Base-by-base conservation (phyloP, 2,329 filamentous ascomycete genomes). In the Metarhizium album region DNA sequence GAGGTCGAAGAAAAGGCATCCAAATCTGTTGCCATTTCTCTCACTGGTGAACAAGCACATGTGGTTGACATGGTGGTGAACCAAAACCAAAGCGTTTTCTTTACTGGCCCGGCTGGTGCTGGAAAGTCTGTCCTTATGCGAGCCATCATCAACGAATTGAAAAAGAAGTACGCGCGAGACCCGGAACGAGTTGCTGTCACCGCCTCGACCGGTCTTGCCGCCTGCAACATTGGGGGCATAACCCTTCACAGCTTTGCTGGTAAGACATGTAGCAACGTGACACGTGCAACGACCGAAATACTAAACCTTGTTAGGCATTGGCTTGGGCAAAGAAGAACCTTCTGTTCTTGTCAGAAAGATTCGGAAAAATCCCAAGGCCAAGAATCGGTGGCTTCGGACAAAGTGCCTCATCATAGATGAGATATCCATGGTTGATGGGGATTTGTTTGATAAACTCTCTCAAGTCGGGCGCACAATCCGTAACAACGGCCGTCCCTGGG, bases 351-450 rank as follows among this genome's bases (percentile, higher is more conserved):
- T 96, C 47, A 93, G 87, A 67, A 98, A 96, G 75, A 88, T 98
- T 59, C 85, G 87, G 59, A 80, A 83, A 52, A 96, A 97, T 58
- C 76, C 79, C 18, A 97, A 96, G 64, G 89, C 90, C 22, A 91
- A 87, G 64, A 85, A 82, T 56, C 80, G 91, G 40, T 98, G 94
- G 94, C 70, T 94, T 57, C 81, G 83, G 51, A 95, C 90, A 0
- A 95, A 90, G 62, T 82, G 89, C 13, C 77, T 98, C 23, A 78
- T 98, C 58, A 80, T 98, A 59, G 93, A 98, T 67, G 93, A 98
- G 65, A 84, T 98, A 3, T 97, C 93, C 13, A 98, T 98, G 94
- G 90, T 98, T 4, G 93, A 98, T 60, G 93, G 89, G 1, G 90
- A 96, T 33, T 75, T 98, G 0, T 98, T 97, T 58, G 93, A 98